Percentiles rank a stretch among this genome's conserved stretches.
phyloP scores from a whole-genome alignment of 129 eudicot species.

The Centaurea solstitialis region DNA sequence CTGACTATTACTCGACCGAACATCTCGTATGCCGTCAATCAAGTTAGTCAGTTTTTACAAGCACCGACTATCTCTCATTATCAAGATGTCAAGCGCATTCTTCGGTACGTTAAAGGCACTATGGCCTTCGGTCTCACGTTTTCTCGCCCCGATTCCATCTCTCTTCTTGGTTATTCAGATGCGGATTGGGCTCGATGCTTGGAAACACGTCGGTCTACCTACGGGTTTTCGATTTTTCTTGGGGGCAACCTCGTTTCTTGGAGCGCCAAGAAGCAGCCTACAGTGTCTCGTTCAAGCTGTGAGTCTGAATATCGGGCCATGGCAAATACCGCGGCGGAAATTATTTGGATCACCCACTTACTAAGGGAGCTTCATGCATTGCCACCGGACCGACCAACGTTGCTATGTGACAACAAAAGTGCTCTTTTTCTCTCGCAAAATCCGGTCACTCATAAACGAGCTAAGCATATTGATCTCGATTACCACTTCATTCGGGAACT shows the following conservation, averaged over 20 bases:
- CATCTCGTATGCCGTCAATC: constrained; percentile 8
- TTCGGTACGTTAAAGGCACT: constrained; percentile 22
- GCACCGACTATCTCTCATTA: constrained; percentile 1
- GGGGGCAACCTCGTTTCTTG: too few species aligned
- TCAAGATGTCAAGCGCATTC: constrained; percentile 13
- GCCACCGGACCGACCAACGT: too few species aligned
- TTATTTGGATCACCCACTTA: not conserved
- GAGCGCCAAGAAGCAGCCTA: too few species aligned
- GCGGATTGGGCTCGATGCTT: not conserved
- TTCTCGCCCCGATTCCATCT: not conserved
- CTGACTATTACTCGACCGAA: not conserved
- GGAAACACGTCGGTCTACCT: not conserved
- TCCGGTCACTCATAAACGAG: not conserved
- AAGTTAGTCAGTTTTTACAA: constrained; percentile 14
- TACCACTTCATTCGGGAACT: not conserved
- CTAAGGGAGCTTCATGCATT: too few species aligned
- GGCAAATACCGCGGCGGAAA: too few species aligned
- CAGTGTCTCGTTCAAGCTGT: too few species aligned
- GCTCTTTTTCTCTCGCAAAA: not conserved
- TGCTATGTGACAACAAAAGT: not conserved
- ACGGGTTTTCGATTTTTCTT: not conserved
- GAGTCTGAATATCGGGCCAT: too few species aligned
- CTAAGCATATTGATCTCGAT: not conserved
- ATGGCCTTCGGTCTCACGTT: not conserved
- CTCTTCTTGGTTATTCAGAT: not conserved